These are phyloP conservation scores for Acacia crassicarpa DNA, from an alignment of 306 rosid genomes.

Conservation along the genomic window DNA sequence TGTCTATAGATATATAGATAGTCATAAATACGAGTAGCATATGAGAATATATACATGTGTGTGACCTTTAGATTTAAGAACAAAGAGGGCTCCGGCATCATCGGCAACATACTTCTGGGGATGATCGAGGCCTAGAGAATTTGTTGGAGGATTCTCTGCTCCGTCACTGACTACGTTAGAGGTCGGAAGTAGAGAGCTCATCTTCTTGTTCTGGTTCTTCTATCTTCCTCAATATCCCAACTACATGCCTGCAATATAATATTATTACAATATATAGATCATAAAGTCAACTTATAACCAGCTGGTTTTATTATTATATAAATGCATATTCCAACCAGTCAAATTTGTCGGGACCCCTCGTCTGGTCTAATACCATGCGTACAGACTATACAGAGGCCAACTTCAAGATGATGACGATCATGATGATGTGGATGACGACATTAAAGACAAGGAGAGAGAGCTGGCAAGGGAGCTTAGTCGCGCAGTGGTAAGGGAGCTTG, in stretches of 20 bases:
- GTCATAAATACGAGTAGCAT: no score
- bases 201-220: not conserved
- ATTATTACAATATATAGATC: not conserved
- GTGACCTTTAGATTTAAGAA: not conserved
- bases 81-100: not conserved
- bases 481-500: no score
- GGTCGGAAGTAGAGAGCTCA: not conserved
- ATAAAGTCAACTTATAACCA: not conserved
- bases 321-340: not conserved
- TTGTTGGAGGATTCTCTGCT: not conserved
- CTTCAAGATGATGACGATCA: not conserved
- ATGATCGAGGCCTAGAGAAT: not conserved
- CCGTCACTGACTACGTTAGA: not conserved
- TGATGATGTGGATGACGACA: not conserved
- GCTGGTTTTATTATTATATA: not conserved
- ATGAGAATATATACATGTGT: not conserved
- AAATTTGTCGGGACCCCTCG: not conserved
- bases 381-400: not conserved
- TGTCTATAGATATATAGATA: no score
- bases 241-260: not conserved
- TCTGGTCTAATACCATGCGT: no score
- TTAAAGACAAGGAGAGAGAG: no score
- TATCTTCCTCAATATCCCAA: not conserved
- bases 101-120: not conserved
- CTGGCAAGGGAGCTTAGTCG: no score